phyloP scores from a whole-genome alignment of 2,329 filamentous ascomycete genomes.

The Didymella segeticola region DNA sequence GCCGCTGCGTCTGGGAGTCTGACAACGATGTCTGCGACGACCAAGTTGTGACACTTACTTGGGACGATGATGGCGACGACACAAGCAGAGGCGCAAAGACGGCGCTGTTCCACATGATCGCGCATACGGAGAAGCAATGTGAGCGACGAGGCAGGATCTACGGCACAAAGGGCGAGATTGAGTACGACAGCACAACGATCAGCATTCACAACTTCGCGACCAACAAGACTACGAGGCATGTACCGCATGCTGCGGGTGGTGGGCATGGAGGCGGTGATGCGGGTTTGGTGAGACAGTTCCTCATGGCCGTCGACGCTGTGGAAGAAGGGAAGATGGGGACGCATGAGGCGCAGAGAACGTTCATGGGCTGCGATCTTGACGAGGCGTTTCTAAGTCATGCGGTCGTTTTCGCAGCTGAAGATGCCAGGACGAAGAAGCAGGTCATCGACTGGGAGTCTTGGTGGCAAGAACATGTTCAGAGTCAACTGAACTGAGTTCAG shows the following conservation, averaged over 20 bases:
- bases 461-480: constrained; percentile 69
- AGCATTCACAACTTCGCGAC: constrained; percentile 75
- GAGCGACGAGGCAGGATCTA: constrained; percentile 85
- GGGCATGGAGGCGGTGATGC: constrained; percentile 81
- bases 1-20: constrained; percentile 91
- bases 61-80: constrained; percentile 72
- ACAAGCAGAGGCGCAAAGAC: constrained; percentile 72
- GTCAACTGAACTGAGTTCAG: constrained; percentile 18
- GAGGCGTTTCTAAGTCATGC: constrained; percentile 90
- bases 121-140: constrained; percentile 86
- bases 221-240: constrained; percentile 61
- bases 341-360: constrained; percentile 73
- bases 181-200: constrained; percentile 81
- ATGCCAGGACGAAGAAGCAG: constrained; percentile 73
- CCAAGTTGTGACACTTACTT: constrained; percentile 85
- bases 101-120: constrained; percentile 92
- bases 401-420: constrained; percentile 92
- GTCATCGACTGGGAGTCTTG: constrained; percentile 78
- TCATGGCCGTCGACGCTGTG: constrained; percentile 80
- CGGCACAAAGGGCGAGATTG: constrained; percentile 83
- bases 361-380: constrained; percentile 82
- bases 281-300: constrained; percentile 81
- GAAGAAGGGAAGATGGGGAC: constrained; percentile 73
- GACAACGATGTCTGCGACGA: constrained; percentile 96
- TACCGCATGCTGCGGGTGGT: constrained; percentile 66